Percentiles rank a stretch among this genome's conserved stretches.
Conservation (phyloP, 176 grass and related monocot species). For the Pontederia paniculata region DNA sequence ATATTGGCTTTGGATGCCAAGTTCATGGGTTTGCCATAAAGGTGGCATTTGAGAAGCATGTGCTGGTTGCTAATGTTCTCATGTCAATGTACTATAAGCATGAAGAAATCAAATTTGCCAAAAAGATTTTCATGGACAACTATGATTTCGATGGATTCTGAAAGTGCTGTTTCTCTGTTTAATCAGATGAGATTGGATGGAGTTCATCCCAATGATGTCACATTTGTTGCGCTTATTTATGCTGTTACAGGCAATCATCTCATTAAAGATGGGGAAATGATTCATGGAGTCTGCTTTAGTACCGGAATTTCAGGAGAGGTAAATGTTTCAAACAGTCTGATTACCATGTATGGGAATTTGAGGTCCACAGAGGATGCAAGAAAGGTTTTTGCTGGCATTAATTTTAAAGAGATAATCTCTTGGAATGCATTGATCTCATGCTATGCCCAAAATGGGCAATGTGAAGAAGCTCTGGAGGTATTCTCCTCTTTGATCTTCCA, state of each 20-base stretch:
- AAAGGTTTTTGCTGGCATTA: slow-evolving; percentile 40
- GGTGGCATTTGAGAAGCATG: slow-evolving; percentile 33
- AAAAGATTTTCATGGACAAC: slow-evolving; percentile 68
- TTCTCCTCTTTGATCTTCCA: slow-evolving; percentile 46
- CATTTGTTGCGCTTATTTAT: slow-evolving; percentile 60
- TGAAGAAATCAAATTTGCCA: slow-evolving; percentile 18
- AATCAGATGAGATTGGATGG: slow-evolving; percentile 43
- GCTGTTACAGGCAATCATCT: slow-evolving; percentile 25
- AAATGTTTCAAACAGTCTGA: slow-evolving; percentile 54
- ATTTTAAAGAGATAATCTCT: slow-evolving; percentile 38
- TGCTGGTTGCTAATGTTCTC: slow-evolving; percentile 59
- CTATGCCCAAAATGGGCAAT: slow-evolving; percentile 60
- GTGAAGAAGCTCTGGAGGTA: slow-evolving; percentile 37
- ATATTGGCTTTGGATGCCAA: slow-evolving; percentile 40
- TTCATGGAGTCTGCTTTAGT: slow-evolving; percentile 51
- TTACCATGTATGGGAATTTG: slow-evolving; percentile 79
- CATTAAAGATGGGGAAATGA: slow-evolving; percentile 41
- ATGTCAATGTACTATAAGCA: slow-evolving; percentile 78
- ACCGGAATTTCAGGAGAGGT: slow-evolving; percentile 28
- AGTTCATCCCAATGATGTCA: slow-evolving; percentile 76
- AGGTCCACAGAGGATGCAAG: slow-evolving; percentile 33
- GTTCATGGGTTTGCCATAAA: slow-evolving; percentile 53
- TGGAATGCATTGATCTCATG: slow-evolving; percentile 80
- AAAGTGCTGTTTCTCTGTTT: slow-evolving; percentile 34
- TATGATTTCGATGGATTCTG: slow-evolving; percentile 60